Evolutionary conservation across 495 filamentous ascomycete genomes (phyloP), one percentile per base, ranked within the genome.

Genomic region (Penicillium cinerascens): DNA sequence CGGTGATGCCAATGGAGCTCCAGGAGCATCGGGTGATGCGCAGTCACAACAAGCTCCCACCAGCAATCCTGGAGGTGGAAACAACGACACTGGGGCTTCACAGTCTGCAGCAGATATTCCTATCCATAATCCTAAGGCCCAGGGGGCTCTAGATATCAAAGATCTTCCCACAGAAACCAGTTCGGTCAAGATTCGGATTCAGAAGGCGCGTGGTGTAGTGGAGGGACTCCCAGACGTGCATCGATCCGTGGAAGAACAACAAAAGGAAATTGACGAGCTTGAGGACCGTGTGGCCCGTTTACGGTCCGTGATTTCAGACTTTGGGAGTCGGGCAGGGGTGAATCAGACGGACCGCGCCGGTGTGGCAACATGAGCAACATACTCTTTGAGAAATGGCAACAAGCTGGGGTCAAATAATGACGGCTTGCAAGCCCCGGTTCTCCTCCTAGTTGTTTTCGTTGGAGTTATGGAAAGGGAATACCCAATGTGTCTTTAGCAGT

Each of bases 151-250:
- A 26, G 81, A 84, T 38, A 81, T 87, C 37, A 93, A 96, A 68
- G 84, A 92, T 54, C 81, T 97, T 20, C 80, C 84, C 9, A 79
- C 82, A 1, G 88, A 85, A 37, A 85, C 86, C 3, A 86, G 87
- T 52, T 78, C 79, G 15, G 72, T 98, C 54, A 88, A 85, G 61
- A 83, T 89, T 68, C 87, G 88, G 65, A 80, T 97, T 47, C 85
- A 89, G 62, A 87, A 83, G 56, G 92, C 92, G 43, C 78, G 87
- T 16, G 72, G 57, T 8, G 82, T 86, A 36, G 76, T 96, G 11
- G 76, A 81, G 51, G 71, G 70, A 47, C 72, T 97, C 55, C 87
- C 88, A 11, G 91, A 95, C 70, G 77, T 93, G 42, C 73, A 83
- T 11, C 78, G 89, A 45, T 79, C 74, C n/a, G 70, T 89, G 2